A percentile compares a stretch with the other conserved stretches of the same genome.
Evolutionary conservation across 2,329 filamentous ascomycete species (phyloP).

Genomic region (Epichloe typhina): DNA sequence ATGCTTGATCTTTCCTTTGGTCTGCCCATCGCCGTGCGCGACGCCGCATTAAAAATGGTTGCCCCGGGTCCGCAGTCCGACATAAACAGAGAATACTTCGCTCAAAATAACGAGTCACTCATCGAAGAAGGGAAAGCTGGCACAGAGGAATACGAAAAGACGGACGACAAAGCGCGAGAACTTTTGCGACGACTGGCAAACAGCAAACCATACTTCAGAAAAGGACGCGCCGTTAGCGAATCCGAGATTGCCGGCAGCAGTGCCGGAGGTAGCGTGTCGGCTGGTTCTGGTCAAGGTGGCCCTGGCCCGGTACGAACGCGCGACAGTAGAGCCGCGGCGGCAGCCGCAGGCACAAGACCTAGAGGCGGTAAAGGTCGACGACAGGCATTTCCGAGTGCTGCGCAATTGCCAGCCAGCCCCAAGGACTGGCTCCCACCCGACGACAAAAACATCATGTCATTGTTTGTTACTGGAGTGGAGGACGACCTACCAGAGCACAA

Average conservation of each 20-base stretch:
- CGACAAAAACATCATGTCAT: constrained; percentile 76
- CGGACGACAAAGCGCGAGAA: constrained; percentile 91
- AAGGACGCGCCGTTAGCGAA: constrained; percentile 63
- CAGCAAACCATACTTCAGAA: constrained; percentile 91
- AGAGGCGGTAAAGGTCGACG: constrained; percentile 30
- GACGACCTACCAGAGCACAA: constrained; percentile 91
- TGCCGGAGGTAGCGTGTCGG: constrained; percentile 32
- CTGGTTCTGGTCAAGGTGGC: constrained; percentile 45
- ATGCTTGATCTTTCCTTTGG: constrained; percentile 97
- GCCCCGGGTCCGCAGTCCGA: constrained; percentile 83
- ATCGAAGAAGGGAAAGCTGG: constrained; percentile 83
- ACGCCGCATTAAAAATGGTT: constrained; percentile 96
- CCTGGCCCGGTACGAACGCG: constrained; percentile 71
- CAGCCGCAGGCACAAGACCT: constrained; percentile 34
- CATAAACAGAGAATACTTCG: constrained; percentile 94
- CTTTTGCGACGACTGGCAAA: constrained; percentile 71
- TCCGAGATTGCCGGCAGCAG: constrained; percentile 22
- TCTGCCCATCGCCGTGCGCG: constrained; percentile 83
- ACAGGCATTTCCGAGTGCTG: constrained; percentile 53
- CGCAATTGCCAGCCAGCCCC: constrained; percentile 65
- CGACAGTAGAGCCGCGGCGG: constrained; percentile 41
- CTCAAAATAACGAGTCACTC: constrained; percentile 90
- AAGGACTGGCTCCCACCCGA: constrained; percentile 77
- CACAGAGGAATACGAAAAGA: constrained; percentile 87
- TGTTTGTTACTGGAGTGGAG: constrained; percentile 91